Conservation (phyloP, 208 protist species). For the Crithidia fasciculata region DNA sequence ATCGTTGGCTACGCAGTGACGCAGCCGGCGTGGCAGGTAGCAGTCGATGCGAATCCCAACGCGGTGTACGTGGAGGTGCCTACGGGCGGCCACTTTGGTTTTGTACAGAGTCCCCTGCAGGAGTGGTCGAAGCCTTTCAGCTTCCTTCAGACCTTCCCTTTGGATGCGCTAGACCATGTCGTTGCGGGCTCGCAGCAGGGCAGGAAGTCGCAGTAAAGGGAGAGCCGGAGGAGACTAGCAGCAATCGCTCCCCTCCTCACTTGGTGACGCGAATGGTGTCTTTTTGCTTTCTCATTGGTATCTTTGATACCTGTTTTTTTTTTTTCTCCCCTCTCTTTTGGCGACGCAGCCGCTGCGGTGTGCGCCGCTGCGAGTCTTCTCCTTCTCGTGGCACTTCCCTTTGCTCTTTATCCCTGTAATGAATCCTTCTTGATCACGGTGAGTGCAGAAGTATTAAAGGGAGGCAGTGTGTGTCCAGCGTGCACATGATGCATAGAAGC, state of each 20-base stretch:
- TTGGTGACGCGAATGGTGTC: not conserved
- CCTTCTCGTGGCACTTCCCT: no score
- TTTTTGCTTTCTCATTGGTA: conserved; percentile 1
- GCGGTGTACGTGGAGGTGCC: conserved; percentile 61
- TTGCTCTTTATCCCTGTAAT: no score
- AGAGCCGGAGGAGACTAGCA: no score
- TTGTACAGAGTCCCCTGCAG: conserved; percentile 40
- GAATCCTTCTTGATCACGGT: not conserved
- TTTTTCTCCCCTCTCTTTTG: not conserved
- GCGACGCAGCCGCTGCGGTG: no score
- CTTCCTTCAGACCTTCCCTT: conserved; percentile 39
- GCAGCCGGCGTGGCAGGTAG: conserved; percentile 38
- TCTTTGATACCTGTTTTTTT: not conserved
- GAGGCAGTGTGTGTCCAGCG: no score
- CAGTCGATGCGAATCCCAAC: conserved; percentile 37
- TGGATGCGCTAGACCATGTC: conserved; percentile 20
- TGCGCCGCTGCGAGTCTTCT: no score
- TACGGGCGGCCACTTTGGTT: conserved; percentile 68
- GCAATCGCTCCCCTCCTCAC: not conserved
- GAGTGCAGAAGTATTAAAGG: no score
- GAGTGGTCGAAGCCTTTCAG: conserved; percentile 25
- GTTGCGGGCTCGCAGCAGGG: conserved; percentile 1
- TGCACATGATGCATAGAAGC: conserved; percentile 2
- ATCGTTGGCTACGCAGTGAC: conserved; percentile 37
- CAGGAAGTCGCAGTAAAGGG: conserved; percentile 12